Percentiles rank a stretch among this genome's conserved stretches.
phyloP scores from a whole-genome alignment of 768 basidiomycete species.

The Pleurotus tuber-regium region DNA sequence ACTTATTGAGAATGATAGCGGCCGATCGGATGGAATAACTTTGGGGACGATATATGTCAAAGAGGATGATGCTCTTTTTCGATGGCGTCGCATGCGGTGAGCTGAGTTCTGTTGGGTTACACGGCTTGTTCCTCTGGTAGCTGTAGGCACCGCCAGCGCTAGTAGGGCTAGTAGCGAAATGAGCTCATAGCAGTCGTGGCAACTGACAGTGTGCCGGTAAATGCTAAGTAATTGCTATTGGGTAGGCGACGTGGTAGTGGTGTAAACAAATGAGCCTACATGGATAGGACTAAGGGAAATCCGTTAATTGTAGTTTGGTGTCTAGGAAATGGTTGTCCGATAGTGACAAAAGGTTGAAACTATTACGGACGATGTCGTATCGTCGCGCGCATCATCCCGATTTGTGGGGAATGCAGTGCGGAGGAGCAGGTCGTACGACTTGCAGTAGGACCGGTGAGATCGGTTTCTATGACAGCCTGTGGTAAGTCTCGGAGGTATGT shows the following conservation, averaged over 20 bases:
- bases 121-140: too few species aligned
- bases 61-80: constrained; percentile 2
- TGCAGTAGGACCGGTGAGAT: constrained; percentile 8
- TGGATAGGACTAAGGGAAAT: neutral
- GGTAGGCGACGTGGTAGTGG: neutral
- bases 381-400: neutral
- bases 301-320: neutral
- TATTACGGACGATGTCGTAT: too few species aligned
- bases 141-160: neutral
- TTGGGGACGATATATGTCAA: neutral
- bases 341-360: too few species aligned
- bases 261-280: neutral
- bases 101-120: neutral
- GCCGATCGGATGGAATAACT: neutral
- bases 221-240: neutral
- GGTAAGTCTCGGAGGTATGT: constrained; percentile 1
- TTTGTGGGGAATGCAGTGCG: neutral
- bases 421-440: neutral
- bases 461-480: constrained; percentile 9
- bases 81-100: constrained; percentile 8
- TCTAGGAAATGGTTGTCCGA: too few species aligned
- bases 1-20: too few species aligned
- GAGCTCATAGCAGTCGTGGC: constrained; percentile 7
- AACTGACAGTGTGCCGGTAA: neutral
- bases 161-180: neutral